A percentile compares a stretch with the other conserved stretches of the same genome.
Conservation (phyloP, 2,329 filamentous ascomycete species). For the Aspergillus fijiensis region DNA sequence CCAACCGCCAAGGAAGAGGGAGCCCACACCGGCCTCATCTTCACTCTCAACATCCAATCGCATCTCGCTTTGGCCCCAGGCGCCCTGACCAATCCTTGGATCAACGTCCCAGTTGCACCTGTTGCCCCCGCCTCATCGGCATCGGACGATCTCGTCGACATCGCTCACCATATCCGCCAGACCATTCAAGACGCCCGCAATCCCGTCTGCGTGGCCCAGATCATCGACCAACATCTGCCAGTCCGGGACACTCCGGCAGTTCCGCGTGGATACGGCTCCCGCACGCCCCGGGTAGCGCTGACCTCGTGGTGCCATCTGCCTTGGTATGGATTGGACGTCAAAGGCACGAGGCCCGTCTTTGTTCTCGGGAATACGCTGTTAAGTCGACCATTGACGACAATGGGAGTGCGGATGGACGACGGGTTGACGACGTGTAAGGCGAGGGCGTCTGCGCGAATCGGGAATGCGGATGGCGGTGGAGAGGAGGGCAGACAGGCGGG, state of each 20-base stretch:
- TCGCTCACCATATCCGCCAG: not conserved
- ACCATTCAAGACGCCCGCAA: not conserved
- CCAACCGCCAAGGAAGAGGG: not conserved
- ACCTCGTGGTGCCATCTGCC: not conserved
- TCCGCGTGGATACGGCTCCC: not conserved
- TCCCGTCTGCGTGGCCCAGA: not conserved
- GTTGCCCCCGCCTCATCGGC: not conserved
- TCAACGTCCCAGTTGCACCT: not conserved
- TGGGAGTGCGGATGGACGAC: not conserved
- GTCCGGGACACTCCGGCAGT: not conserved
- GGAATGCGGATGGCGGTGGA: not conserved
- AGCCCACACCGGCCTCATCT: not conserved
- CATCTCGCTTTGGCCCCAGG: not conserved
- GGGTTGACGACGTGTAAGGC: not conserved
- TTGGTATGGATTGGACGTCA: not conserved
- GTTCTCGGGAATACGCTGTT: not conserved
- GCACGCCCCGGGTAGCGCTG: not conserved
- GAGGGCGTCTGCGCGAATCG: not conserved
- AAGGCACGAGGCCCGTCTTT: not conserved
- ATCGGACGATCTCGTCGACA: not conserved
- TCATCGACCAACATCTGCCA: not conserved
- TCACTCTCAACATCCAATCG: not conserved
- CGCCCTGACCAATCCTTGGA: not conserved
- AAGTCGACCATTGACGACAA: not conserved
- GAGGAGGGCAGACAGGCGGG: not conserved